Base-by-base conservation (phyloP, 2,329 filamentous ascomycete genomes). In the Ceratocystis diversiconidia region DNA sequence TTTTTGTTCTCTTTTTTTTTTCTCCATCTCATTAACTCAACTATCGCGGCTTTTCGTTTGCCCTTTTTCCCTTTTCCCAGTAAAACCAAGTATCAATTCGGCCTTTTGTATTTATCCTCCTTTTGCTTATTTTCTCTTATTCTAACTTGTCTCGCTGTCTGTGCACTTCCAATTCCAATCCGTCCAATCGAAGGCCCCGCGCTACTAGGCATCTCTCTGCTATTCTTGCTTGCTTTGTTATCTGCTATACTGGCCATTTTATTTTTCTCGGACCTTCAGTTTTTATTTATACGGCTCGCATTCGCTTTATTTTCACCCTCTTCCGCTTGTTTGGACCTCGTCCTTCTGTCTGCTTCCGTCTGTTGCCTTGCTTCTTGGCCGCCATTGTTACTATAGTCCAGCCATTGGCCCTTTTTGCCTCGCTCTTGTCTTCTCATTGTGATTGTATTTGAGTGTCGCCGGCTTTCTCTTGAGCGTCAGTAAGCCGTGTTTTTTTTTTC, bases 151-250 rank as follows among this genome's bases (percentile, higher is more conserved):
- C 36, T 41, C 36, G 0, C 12, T 25, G 25, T 52, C 48, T 52
- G 48, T 61, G 57, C 28, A 61, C 55, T 25, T 52, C n/a, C 52
- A 32, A 17, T 36, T 32, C 55, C 15, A 59, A 59, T 59, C 30
- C 55, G 55, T 36, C 55, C 55, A 59, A 59, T 59, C 15, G 55
- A 59, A 59, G 28, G 55, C 55, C 55, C 55, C 55, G 55, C 28
- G 55, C 55, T 32, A n/a, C 17, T 43, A 15, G 17, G 28, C 10
- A 61, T 61, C 25, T 41, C 28, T 41, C 25, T 30, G 5, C 7
- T 32, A n/a, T 32, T 61, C 25, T 41, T 8, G 19, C 32, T 61
- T 8, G 25, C 22, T 59, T 30, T 36, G 12, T 41, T 41, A 28
- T 15, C 28, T 59, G 15, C 28, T 59, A 36, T 59, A 59, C 28